A percentile compares a stretch with the other conserved stretches of the same genome.
Evolutionary conservation across 2,329 filamentous ascomycete genomes (phyloP).

Genomic region (Colletotrichum falcatum): DNA sequence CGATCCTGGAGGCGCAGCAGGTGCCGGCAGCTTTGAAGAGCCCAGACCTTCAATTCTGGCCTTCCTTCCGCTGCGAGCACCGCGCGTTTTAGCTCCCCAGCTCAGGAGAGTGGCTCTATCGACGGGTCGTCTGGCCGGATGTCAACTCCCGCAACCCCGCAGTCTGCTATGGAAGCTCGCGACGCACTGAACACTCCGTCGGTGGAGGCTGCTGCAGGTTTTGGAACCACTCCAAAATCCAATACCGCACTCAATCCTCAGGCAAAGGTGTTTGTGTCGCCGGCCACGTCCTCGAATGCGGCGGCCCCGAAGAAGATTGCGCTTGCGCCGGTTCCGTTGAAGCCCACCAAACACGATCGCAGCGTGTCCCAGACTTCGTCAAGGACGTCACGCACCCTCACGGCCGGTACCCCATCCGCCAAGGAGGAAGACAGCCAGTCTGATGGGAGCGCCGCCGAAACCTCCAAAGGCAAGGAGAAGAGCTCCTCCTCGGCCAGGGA

Average conservation of each 20-base stretch:
- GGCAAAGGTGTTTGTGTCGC: conserved; percentile 28
- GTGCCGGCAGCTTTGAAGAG: neutral
- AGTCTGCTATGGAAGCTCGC: neutral
- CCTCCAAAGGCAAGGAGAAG: neutral
- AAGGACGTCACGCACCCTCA: conserved; percentile 26
- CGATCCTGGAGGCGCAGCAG: neutral
- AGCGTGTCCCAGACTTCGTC: conserved; percentile 19
- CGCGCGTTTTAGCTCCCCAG: conserved; percentile 10
- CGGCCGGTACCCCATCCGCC: conserved; percentile 18
- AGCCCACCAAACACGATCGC: conserved; percentile 4
- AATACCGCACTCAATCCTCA: conserved; percentile 15
- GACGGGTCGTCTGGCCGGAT: conserved; percentile 11
- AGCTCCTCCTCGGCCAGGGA: neutral
- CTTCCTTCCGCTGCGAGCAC: conserved; percentile 19
- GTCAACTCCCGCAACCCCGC: conserved; percentile 24
- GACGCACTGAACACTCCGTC: neutral
- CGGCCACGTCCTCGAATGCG: neutral
- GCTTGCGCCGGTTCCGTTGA: conserved; percentile 30
- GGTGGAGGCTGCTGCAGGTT: neutral
- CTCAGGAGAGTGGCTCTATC: conserved; percentile 14
- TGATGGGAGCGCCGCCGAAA: neutral
- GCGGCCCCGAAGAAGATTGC: conserved; percentile 1
- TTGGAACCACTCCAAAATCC: neutral
- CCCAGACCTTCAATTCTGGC: neutral
- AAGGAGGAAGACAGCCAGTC: neutral